phyloP scores from a whole-genome alignment of 306 rosid genomes.

The Cicer yamashitae region DNA sequence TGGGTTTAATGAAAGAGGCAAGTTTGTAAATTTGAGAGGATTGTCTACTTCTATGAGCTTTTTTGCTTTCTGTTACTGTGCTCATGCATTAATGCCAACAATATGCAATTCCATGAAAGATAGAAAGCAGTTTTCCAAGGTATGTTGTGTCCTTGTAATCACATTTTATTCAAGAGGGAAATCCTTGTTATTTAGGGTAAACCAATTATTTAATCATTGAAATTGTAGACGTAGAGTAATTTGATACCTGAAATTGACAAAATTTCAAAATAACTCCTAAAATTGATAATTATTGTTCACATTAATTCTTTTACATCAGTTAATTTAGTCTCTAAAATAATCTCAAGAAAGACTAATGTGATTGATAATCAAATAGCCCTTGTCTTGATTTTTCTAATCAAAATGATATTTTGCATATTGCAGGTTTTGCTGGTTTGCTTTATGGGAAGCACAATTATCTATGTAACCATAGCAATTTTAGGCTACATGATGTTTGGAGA shows the following conservation, averaged over 20 bases:
- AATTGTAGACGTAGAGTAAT: not conserved
- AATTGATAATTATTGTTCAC: not conserved
- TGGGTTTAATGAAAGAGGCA: conserved; percentile 57
- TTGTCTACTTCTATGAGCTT: conserved; percentile 62
- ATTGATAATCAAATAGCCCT: no score
- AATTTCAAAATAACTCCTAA: not conserved
- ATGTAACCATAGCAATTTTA: conserved; percentile 60
- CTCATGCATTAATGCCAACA: conserved; percentile 76
- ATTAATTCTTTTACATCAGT: not conserved
- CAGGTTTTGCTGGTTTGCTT: conserved; percentile 73
- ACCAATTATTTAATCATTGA: no score
- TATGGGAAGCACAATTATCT: conserved; percentile 53
- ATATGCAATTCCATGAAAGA: conserved; percentile 66
- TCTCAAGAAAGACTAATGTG: not conserved
- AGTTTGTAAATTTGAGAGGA: conserved; percentile 43
- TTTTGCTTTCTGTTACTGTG: conserved; percentile 63
- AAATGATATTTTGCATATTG: conserved; percentile 7
- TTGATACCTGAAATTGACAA: not conserved
- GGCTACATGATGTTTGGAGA: conserved; percentile 77
- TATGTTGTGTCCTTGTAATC: not conserved
- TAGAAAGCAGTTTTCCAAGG: conserved; percentile 66
- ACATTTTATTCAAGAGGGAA: not conserved
- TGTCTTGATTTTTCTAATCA: not conserved
- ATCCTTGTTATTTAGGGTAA: not conserved
- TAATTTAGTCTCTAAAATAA: not conserved